phyloP scores from a whole-genome alignment of 108 stramenopile genomes.

The Fragilaria radians region DNA sequence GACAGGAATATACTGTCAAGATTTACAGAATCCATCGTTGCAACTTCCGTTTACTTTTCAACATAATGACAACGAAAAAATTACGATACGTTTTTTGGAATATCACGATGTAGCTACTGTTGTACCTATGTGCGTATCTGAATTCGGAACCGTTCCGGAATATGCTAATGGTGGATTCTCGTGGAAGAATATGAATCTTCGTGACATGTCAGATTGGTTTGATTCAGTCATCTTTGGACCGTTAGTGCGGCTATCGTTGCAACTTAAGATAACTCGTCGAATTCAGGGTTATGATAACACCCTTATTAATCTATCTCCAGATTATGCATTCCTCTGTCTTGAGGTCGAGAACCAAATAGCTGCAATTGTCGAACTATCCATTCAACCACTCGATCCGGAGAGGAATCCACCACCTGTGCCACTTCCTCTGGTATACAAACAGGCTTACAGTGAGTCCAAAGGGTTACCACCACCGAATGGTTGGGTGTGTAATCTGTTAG shows the following conservation, averaged over 20 bases:
- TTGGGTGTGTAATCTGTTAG: constrained; percentile 58
- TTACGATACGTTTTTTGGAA: constrained; percentile 21
- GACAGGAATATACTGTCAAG: no score
- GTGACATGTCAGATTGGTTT: constrained; percentile 15
- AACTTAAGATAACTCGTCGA: constrained; percentile 6
- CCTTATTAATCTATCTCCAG: constrained; percentile 3
- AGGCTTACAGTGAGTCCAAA: constrained; percentile 2
- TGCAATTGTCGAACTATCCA: constrained; percentile 58
- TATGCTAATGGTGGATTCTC: constrained; percentile 3
- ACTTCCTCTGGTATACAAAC: constrained; percentile 36
- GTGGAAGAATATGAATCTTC: constrained; percentile 1
- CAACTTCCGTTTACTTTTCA: neutral
- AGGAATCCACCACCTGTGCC: constrained; percentile 56
- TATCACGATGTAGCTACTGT: constrained; percentile 13
- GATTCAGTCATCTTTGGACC: constrained; percentile 18
- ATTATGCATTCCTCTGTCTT: constrained; percentile 2
- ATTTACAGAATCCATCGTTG: neutral
- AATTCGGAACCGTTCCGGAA: constrained; percentile 16
- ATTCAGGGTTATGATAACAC: constrained; percentile 1
- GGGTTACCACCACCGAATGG: constrained; percentile 13
- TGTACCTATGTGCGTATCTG: constrained; percentile 25
- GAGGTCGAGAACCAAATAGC: constrained; percentile 29
- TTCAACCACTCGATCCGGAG: constrained; percentile 52
- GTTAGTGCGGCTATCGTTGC: constrained; percentile 5
- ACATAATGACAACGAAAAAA: neutral